Evolutionary conservation across 208 protist species (phyloP), one percentile per base, ranked within the genome.

Genomic region (Crithidia fasciculata): DNA sequence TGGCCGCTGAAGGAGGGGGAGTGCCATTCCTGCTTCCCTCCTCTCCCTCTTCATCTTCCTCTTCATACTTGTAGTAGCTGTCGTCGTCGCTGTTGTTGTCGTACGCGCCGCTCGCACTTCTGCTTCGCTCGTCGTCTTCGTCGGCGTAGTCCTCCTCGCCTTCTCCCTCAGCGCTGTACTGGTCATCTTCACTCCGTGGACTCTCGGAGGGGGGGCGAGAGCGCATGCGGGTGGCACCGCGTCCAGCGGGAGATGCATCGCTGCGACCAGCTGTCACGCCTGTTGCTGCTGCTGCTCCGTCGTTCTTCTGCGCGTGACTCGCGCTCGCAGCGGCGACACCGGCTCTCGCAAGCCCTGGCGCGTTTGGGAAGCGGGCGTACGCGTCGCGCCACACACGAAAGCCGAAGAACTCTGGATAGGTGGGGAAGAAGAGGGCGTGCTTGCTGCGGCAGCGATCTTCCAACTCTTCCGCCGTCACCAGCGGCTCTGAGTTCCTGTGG

Each of bases 311-410:
- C 16, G 50, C 8, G 16, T 18, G 50, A 5, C 7, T 12, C n/a
- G 47, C 49, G 5, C 43, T 50, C 66, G 19, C 28, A 28, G 19
- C 16, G 15, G 9, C 47, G 37, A 2, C 5, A 0, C 19, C n/a
- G 28, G 73, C 66, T 54, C 41, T 61, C 18, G 69, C n/a, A 55
- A 73, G 40, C 36, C 53, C 52, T 59, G 68, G 62, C 18, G 76
- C 77, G 62, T 77, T 56, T 2, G 87, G 87, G 57, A 90, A 93
- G 16, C 74, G 56, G 12, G 66, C 62, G 70, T 85, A 91, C 16
- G 88, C 86, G 19, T 72, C 70, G 16, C 75, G 61, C 83, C 86
- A 92, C 4, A 93, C 88, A 8, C 66, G 80, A 68, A 95, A 92
- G 8, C 87, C 86, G 75, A 95, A 86, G 70, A 88, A 93, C 43